Evolutionary conservation across 805 yeast genomes (phyloP).

Genomic region (Hanseniaspora vineae): DNA sequence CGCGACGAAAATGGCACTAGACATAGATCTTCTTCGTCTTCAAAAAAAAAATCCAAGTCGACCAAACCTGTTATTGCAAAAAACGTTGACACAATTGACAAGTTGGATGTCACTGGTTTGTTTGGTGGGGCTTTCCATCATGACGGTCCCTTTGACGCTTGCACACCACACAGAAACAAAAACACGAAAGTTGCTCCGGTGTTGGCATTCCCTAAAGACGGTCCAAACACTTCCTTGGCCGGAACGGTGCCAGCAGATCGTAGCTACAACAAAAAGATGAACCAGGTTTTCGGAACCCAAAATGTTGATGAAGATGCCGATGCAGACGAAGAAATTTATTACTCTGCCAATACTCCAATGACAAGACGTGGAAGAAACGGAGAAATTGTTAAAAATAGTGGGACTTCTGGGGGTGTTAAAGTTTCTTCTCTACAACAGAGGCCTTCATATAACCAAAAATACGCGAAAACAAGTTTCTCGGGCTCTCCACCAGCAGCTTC

Average conservation of each 20-base stretch:
- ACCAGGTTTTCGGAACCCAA: constrained; percentile 63
- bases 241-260: constrained; percentile 41
- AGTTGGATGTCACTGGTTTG: constrained; percentile 88
- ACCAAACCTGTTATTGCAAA: constrained; percentile 30
- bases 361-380: constrained; percentile 9
- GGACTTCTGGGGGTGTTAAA: constrained; percentile 1
- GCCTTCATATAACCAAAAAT: too few species aligned
- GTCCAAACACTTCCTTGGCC: constrained; percentile 77
- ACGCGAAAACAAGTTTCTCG: too few species aligned
- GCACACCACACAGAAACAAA: constrained; percentile 91
- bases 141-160: constrained; percentile 98
- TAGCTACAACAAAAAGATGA: constrained; percentile 48
- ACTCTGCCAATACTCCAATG: constrained; percentile 11
- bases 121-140: constrained; percentile 95
- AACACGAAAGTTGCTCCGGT: constrained; percentile 73
- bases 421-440: constrained; percentile 4
- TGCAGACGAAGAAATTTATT: constrained; percentile 27
- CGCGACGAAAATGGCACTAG: constrained; percentile 6
- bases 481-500: too few species aligned
- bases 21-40: constrained; percentile 13
- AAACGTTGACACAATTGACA: constrained; percentile 87
- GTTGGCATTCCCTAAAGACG: constrained; percentile 88
- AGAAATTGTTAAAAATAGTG: constrained; percentile 3
- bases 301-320: constrained; percentile 40
- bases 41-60: constrained; percentile 28